Evolutionary conservation across 2,329 filamentous ascomycete genomes (phyloP).

Genomic region (Colletotrichum eleusines): DNA sequence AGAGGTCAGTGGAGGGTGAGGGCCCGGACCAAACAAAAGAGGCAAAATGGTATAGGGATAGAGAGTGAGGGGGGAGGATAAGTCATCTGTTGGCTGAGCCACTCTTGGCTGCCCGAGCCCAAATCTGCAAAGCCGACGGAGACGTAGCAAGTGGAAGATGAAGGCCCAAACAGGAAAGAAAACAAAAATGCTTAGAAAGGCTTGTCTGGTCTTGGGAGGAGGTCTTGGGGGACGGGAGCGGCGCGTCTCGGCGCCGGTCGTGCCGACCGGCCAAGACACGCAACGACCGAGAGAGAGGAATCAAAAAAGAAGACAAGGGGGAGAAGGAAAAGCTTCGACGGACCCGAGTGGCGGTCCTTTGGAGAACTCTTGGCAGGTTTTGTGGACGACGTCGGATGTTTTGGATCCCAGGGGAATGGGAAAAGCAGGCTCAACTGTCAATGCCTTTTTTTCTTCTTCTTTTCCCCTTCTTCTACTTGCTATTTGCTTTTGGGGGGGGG

Average conservation of each 20-base stretch:
- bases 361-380: background rate
- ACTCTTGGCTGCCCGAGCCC: background rate
- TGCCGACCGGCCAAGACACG: background rate
- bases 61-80: background rate
- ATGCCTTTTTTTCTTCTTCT: background rate
- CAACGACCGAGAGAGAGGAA: background rate
- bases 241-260: conserved; percentile 5
- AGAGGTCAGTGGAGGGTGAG: background rate
- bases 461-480: background rate
- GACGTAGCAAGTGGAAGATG: too few relatives aligned
- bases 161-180: background rate
- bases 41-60: too few relatives aligned
- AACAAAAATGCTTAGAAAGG: background rate
- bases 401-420: background rate
- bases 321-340: background rate
- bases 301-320: too few relatives aligned
- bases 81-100: background rate
- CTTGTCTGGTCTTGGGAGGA: background rate
- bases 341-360: background rate
- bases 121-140: background rate
- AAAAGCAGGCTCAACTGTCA: background rate
- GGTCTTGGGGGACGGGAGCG: background rate
- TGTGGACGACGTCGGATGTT: conserved; percentile 5
- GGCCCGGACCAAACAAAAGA: background rate
- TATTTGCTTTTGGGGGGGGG: background rate